Evolutionary conservation across 805 yeast species (phyloP).

Genomic region (Metschnikowia borealis): DNA sequence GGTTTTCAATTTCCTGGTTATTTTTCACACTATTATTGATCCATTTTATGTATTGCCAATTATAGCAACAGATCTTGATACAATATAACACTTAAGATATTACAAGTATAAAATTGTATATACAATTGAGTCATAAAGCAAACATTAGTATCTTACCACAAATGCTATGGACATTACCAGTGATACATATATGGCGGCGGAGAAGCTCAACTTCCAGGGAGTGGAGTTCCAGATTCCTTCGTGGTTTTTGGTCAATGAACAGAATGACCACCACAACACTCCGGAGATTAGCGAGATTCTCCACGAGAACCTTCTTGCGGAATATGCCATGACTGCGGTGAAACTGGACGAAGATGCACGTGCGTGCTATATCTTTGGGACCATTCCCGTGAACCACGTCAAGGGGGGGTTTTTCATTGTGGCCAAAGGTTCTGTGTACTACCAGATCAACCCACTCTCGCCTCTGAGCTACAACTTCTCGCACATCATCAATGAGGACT

Average conservation of each 20-base stretch:
- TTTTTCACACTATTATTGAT: no score
- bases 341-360: constrained; percentile 53
- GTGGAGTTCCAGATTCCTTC: constrained; percentile 52
- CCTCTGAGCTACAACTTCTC: constrained; percentile 64
- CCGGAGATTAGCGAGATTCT: constrained; percentile 67
- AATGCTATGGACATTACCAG: constrained; percentile 73
- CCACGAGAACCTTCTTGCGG: constrained; percentile 63
- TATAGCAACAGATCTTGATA: no score
- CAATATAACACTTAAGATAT: no score
- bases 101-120: no score
- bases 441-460: constrained; percentile 45
- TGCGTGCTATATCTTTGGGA: constrained; percentile 84
- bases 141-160: constrained; percentile 64
- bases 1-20: no score
- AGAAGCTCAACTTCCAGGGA: constrained; percentile 69
- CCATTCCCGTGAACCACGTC: constrained; percentile 80
- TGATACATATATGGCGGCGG: constrained; percentile 76
- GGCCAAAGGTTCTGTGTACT: constrained; percentile 66
- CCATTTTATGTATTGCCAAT: no score
- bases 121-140: no score
- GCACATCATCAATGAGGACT: constrained; percentile 80
- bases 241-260: constrained; percentile 43
- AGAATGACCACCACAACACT: constrained; percentile 43
- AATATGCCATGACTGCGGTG: constrained; percentile 46
- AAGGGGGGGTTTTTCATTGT: constrained; percentile 82